Evolutionary conservation across 106 monocot genomes (phyloP), one percentile per base, ranked within the genome.

Genomic region (Chionographis japonica): DNA sequence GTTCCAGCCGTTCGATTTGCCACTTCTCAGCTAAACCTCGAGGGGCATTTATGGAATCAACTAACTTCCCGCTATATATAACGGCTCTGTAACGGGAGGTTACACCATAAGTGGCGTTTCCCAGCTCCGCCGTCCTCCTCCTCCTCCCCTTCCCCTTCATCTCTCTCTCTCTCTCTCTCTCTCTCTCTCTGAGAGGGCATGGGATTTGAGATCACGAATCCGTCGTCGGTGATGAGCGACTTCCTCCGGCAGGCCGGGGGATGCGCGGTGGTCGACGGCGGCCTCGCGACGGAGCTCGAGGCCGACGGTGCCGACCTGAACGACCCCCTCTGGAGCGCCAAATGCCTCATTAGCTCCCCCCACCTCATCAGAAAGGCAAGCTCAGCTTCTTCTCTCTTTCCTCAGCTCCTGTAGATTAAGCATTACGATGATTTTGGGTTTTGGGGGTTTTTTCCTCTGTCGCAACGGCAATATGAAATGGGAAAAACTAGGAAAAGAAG

Each of bases 201-300:
- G 63, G 52, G 49, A 55, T 61, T 39, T 4, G 60, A 52, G 59
- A 27, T n/a, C 36, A 35, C 8, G 19, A 61, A 35, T 52, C 58
- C 74, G 60, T n/a, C 60, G 74, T 54, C 51, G 52, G 8, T 61
- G 69, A 54, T 86, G 74, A 36, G 4, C 15, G 82, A 82, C 14
- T 75, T 91, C 68, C 74, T 95, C 12, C 71, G 53, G 12, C 58
- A 59, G 4, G 42, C 41, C 15, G 95, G 91, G 11, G 95, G 91
- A 4, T 80, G 74, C 68, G 91, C 89, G 8, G 79, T 95, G 8
- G 61, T 92, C 56, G 91, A 95, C 68, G 95, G 95, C 11, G 92
- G 91, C 6, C 75, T 95, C 37, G 91, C 91, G 15, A 95, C 95
- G 60, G 95, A 95, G 82, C 88, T 95, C 4, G 91, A 95, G 62